phyloP scores from a whole-genome alignment of 106 monocot species.

The Ottelia alismoides region DNA sequence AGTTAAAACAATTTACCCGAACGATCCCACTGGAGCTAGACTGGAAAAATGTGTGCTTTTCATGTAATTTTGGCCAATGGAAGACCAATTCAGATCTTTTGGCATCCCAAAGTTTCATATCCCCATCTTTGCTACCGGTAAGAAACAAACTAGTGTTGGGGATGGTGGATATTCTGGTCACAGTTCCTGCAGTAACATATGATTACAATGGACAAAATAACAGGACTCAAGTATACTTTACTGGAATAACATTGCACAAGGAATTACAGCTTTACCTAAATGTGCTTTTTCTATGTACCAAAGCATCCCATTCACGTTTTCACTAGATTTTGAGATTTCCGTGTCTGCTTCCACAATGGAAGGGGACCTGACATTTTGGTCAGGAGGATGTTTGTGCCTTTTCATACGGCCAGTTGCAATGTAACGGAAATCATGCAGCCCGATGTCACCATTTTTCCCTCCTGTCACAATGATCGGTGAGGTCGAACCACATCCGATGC shows the following conservation, averaged over 20 bases:
- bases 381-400: conserved; percentile 26
- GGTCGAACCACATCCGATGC: conserved; percentile 61
- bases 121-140: conserved; percentile 94
- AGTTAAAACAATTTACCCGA: conserved; percentile 40
- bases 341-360: conserved; percentile 8
- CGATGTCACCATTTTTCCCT: conserved; percentile 82
- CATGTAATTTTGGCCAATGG: conserved; percentile 89
- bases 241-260: neutral
- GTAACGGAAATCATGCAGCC: conserved; percentile 84
- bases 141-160: conserved; percentile 80
- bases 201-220: neutral
- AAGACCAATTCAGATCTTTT: conserved; percentile 48
- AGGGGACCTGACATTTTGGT: conserved; percentile 21
- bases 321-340: conserved; percentile 15
- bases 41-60: conserved; percentile 90
- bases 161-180: conserved; percentile 60
- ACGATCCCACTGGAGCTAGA: conserved; percentile 78
- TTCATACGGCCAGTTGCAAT: conserved; percentile 71
- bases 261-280: too few species aligned
- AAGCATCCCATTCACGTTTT: conserved; percentile 68
- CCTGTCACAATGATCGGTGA: conserved; percentile 78
- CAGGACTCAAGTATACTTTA: neutral
- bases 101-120: conserved; percentile 99
- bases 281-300: conserved; percentile 96
- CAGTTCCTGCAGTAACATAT: conserved; percentile 36